These are phyloP conservation scores for Trichoderma reesei DNA, from an alignment of 495 filamentous ascomycete genomes.

Conservation along the genomic window DNA sequence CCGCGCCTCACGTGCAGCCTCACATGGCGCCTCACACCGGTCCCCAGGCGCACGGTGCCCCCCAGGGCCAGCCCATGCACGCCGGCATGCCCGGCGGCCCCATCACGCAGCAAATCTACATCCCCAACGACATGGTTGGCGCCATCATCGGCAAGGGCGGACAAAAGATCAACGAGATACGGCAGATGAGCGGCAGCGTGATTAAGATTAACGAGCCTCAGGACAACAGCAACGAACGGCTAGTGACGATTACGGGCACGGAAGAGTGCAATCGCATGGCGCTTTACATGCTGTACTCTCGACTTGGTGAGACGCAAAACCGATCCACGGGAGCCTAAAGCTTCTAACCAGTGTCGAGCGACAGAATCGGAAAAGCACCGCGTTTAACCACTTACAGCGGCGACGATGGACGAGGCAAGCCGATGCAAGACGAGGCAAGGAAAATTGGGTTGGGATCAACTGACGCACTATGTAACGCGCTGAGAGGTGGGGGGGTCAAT, in stretches of 20 bases:
- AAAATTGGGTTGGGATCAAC: neutral
- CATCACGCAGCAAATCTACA: constrained; percentile 95
- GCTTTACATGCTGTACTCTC: constrained; percentile 93
- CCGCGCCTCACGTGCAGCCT: constrained; percentile 65
- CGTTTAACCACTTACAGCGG: constrained; percentile 19
- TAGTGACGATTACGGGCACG: constrained; percentile 95
- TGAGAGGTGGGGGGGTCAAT: constrained; percentile 1
- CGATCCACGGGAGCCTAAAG: constrained; percentile 9
- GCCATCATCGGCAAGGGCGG: constrained; percentile 98
- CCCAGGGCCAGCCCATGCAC: constrained; percentile 61
- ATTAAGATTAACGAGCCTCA: constrained; percentile 99
- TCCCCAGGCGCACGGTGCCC: constrained; percentile 27
- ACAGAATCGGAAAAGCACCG: constrained; percentile 39
- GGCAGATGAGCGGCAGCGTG: constrained; percentile 90
- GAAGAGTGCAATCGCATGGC: constrained; percentile 99
- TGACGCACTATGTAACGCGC: neutral
- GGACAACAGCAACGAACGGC: constrained; percentile 94
- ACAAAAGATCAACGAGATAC: constrained; percentile 98
- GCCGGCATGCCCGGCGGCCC: constrained; percentile 69
- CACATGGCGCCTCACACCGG: constrained; percentile 45
- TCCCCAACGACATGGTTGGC: constrained; percentile 99
- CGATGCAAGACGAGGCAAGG: neutral
- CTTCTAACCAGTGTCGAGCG: constrained; percentile 15
- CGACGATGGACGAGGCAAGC: neutral
- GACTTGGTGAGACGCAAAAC: constrained; percentile 67